phyloP scores from a whole-genome alignment of 106 monocot species.

The Acorus gramineus region DNA sequence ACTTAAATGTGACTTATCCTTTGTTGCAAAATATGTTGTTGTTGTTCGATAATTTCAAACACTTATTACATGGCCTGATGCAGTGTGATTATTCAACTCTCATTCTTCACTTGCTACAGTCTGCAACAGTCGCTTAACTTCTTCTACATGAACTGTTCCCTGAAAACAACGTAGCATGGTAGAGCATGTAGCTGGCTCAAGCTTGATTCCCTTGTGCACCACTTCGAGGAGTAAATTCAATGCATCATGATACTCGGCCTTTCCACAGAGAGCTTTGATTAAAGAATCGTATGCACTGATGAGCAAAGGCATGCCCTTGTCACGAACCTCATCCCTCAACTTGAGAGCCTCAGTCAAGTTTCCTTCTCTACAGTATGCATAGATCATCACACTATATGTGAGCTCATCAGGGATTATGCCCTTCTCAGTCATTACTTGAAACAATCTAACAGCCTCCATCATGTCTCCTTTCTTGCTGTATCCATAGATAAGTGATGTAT shows the following conservation, averaged over 20 bases:
- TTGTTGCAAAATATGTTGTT: too few relatives aligned
- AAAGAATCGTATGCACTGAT: conserved; percentile 13
- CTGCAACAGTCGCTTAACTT: conserved; percentile 27
- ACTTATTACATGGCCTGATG: too few relatives aligned
- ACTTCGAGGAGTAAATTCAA: conserved; percentile 28
- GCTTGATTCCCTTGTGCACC: conserved; percentile 20
- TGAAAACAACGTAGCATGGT: conserved; percentile 21
- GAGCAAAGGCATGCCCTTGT: conserved; percentile 14
- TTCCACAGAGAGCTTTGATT: conserved; percentile 26
- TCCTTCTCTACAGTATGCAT: conserved; percentile 31
- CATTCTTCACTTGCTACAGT: neutral
- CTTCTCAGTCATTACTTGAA: conserved; percentile 49
- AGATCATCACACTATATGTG: conserved; percentile 38
- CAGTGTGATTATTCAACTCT: too few relatives aligned
- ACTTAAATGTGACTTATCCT: too few relatives aligned
- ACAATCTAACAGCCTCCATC: conserved; percentile 34
- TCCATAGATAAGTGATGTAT: conserved; percentile 53
- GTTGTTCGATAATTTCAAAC: too few relatives aligned
- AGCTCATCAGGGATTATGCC: conserved; percentile 45
- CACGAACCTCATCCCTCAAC: conserved; percentile 23
- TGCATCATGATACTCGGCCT: conserved; percentile 22
- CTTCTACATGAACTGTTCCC: conserved; percentile 17
- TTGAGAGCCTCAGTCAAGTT: conserved; percentile 31
- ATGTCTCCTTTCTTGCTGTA: conserved; percentile 30
- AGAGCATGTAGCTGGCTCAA: conserved; percentile 21